Conservation (phyloP, 768 basidiomycete genomes). For the Phallus indusiatus region DNA sequence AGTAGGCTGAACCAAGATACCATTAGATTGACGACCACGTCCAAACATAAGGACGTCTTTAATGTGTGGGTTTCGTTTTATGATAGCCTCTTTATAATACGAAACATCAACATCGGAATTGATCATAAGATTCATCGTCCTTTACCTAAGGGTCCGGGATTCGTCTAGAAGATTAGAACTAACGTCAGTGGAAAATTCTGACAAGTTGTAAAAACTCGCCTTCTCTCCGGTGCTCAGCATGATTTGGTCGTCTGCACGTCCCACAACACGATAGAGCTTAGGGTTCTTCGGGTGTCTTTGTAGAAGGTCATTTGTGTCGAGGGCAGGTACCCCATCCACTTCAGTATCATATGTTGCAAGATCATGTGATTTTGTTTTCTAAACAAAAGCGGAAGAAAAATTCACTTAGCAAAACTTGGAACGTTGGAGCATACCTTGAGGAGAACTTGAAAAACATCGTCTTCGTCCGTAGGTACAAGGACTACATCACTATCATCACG, state of each 20-base stretch:
- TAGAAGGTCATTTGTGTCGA: constrained; percentile 32
- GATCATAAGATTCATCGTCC: constrained; percentile 24
- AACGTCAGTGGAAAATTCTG: not conserved
- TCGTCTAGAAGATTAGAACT: not conserved
- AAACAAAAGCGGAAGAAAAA: not conserved
- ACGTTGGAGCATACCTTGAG: not conserved
- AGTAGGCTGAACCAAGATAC: constrained; percentile 27
- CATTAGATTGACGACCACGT: constrained; percentile 29
- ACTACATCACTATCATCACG: not conserved
- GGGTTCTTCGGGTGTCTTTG: constrained; percentile 30
- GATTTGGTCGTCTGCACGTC: not conserved
- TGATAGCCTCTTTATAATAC: constrained; percentile 24
- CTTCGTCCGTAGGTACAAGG: not conserved
- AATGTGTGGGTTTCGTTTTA: constrained; percentile 24
- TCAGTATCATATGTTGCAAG: constrained; percentile 19
- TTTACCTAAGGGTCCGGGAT: constrained; percentile 16
- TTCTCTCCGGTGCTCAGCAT: not conserved
- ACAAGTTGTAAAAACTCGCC: not conserved
- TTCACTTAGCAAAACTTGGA: constrained; percentile 10
- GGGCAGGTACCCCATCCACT: constrained; percentile 23
- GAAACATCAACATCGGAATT: constrained; percentile 21
- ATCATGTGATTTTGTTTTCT: not conserved
- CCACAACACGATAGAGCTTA: not conserved
- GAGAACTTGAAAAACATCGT: not conserved
- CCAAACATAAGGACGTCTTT: constrained; percentile 30